Conservation (phyloP, 2,329 filamentous ascomycete genomes). For the Venturia oleaginea region DNA sequence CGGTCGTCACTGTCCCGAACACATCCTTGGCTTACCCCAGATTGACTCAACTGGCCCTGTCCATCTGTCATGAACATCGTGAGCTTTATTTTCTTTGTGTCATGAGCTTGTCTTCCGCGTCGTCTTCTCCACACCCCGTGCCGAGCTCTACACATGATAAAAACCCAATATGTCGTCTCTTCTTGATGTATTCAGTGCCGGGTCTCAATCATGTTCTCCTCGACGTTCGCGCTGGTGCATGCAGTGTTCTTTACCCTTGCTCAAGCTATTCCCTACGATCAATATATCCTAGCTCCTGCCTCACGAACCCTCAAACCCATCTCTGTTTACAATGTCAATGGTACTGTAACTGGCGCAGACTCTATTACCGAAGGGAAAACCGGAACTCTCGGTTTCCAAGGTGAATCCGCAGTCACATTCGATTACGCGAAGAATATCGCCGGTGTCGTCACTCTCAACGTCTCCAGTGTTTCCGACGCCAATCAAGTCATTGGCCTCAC, state of each 20-base stretch:
- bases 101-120: neutral
- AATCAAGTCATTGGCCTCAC: constrained; percentile 35
- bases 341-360: constrained; percentile 29
- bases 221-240: neutral
- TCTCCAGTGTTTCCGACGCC: constrained; percentile 25
- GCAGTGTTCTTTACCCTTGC: neutral
- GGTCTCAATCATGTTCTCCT: neutral
- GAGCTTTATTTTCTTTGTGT: neutral
- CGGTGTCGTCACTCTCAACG: constrained; percentile 29
- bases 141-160: neutral
- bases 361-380: constrained; percentile 22
- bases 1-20: no score
- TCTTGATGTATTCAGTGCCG: neutral
- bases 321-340: constrained; percentile 32
- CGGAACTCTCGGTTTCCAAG: constrained; percentile 28
- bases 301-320: constrained; percentile 28
- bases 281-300: constrained; percentile 34
- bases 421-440: constrained; percentile 35
- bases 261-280: constrained; percentile 24
- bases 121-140: neutral
- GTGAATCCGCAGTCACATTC: constrained; percentile 30
- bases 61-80: no score
- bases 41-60: no score
- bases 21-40: no score
- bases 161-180: neutral